Evolutionary conservation across 768 basidiomycete species (phyloP).

Genomic region (Phaeotremella fagi): DNA sequence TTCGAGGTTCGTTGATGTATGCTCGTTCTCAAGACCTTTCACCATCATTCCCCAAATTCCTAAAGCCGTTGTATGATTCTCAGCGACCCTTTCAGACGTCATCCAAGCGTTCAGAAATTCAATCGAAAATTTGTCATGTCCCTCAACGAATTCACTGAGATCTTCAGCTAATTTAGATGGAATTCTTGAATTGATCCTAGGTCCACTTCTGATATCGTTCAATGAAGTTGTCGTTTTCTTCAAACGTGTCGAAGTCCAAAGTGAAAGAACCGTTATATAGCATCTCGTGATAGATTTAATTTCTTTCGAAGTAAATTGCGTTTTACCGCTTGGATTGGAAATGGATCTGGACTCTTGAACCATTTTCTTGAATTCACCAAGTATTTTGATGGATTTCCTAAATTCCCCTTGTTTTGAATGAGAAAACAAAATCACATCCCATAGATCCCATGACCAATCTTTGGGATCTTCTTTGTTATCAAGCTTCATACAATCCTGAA

Average conservation of each 20-base stretch:
- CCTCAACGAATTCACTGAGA: conserved; percentile 2
- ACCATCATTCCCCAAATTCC: conserved; percentile 18
- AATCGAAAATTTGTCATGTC: not conserved
- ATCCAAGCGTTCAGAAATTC: conserved; percentile 31
- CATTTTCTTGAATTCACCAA: conserved; percentile 10
- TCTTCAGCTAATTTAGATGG: conserved; percentile 4
- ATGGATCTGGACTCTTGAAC: not conserved
- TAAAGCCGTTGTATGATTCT: conserved; percentile 5
- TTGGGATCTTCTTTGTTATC: not conserved
- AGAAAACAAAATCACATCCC: conserved; percentile 19
- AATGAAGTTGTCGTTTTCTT: not conserved
- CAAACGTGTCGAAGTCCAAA: conserved; percentile 4
- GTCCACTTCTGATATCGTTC: not conserved
- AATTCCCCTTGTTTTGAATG: conserved; percentile 10
- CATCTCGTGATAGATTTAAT: not conserved
- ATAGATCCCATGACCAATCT: conserved; percentile 24
- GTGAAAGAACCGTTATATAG: conserved; percentile 9
- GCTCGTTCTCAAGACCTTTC: not conserved
- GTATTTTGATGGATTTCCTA: conserved; percentile 6
- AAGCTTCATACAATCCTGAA: conserved; percentile 14
- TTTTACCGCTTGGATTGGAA: too few relatives aligned
- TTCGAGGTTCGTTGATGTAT: not conserved
- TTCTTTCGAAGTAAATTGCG: too few relatives aligned
- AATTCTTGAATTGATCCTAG: not conserved
- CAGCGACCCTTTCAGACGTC: conserved; percentile 21